Evolutionary conservation across 2,329 filamentous ascomycete genomes (phyloP).

Genomic region (Exophiala calicioides): DNA sequence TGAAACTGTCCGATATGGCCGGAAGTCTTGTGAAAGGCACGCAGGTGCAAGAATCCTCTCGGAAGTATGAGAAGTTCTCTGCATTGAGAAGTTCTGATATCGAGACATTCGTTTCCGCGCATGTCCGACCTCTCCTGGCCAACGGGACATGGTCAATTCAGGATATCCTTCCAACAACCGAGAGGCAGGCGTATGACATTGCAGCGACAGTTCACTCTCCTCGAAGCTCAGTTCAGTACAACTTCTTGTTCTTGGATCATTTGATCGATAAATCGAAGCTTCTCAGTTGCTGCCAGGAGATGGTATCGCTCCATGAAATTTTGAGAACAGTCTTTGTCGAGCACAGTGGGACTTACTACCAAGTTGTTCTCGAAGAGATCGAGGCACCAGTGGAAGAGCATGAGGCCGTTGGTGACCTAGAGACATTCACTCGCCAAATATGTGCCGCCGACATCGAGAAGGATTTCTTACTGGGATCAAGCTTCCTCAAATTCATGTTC

Average conservation of each 20-base stretch:
- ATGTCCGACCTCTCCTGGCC: conserved; percentile 54
- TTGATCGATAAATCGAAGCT: conserved; percentile 53
- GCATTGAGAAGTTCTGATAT: conserved; percentile 47
- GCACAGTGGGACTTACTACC: conserved; percentile 52
- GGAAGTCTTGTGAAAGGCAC: conserved; percentile 30
- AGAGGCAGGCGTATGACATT: conserved; percentile 62
- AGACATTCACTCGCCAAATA: conserved; percentile 55
- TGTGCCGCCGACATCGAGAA: conserved; percentile 59
- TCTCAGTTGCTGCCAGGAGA: conserved; percentile 45
- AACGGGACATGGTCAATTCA: conserved; percentile 54
- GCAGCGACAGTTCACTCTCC: conserved; percentile 59
- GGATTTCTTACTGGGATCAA: conserved; percentile 59
- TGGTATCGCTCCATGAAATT: conserved; percentile 64
- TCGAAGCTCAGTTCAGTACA: conserved; percentile 65
- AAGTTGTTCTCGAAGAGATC: conserved; percentile 60
- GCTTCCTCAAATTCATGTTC: conserved; percentile 60
- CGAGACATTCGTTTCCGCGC: conserved; percentile 48
- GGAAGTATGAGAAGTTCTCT: conserved; percentile 52
- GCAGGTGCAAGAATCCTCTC: conserved; percentile 12
- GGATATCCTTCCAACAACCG: conserved; percentile 60
- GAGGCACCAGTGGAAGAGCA: conserved; percentile 54
- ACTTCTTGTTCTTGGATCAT: conserved; percentile 62
- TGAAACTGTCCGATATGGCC: conserved; percentile 55
- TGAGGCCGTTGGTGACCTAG: conserved; percentile 49
- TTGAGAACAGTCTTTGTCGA: conserved; percentile 66